These are phyloP conservation scores for Rachicladosporium sp. DNA, from an alignment of 2,329 filamentous ascomycete species.

Conservation along the genomic window DNA sequence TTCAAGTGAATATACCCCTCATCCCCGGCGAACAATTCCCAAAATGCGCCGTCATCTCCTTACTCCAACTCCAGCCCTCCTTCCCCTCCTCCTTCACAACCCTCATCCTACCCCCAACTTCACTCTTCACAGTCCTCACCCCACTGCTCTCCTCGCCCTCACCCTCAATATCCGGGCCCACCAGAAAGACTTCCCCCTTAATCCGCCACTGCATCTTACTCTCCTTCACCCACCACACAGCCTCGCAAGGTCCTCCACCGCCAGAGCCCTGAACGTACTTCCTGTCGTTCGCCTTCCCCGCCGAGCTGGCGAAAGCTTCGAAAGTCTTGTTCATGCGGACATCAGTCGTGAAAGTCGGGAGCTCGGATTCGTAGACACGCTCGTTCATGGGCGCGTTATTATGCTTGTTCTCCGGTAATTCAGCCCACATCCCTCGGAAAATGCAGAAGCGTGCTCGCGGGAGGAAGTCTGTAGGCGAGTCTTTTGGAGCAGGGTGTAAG, in stretches of 20 bases:
- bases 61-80: constrained; percentile 60
- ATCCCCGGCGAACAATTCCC: constrained; percentile 74
- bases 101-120: constrained; percentile 53
- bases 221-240: constrained; percentile 66
- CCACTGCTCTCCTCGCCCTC: constrained; percentile 39
- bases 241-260: constrained; percentile 63
- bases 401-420: constrained; percentile 57
- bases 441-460: constrained; percentile 65
- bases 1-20: constrained; percentile 42
- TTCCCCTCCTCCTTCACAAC: constrained; percentile 33
- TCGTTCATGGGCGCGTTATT: constrained; percentile 65
- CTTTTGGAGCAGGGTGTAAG: constrained; percentile 29
- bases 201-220: constrained; percentile 73
- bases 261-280: constrained; percentile 40
- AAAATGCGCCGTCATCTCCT: constrained; percentile 76
- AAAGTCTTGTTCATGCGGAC: constrained; percentile 71
- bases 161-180: constrained; percentile 55
- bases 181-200: constrained; percentile 60
- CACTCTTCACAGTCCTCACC: constrained; percentile 45
- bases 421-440: constrained; percentile 72
- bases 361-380: constrained; percentile 57
- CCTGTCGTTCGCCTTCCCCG: constrained; percentile 33
- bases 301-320: constrained; percentile 50
- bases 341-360: constrained; percentile 78
- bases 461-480: constrained; percentile 29